These are phyloP conservation scores for Phialemonium atrogriseum DNA, from an alignment of 2,329 filamentous ascomycete genomes.

Conservation along the genomic window DNA sequence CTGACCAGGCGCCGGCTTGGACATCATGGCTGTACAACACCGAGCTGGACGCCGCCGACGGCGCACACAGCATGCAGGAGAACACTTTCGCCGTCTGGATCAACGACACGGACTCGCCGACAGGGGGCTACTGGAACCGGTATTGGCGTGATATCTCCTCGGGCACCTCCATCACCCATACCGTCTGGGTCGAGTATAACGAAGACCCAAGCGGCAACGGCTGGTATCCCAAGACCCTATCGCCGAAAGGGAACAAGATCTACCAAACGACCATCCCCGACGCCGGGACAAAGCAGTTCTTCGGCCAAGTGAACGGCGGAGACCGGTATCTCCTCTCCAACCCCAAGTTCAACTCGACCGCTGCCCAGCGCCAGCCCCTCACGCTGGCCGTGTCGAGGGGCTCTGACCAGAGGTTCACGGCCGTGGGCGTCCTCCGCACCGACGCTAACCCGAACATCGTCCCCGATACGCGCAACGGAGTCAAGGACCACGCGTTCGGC, in stretches of 20 bases:
- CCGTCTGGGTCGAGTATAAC: conserved; percentile 16
- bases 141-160: conserved; percentile 17
- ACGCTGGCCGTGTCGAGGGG: conserved; percentile 12
- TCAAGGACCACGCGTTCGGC: conserved; percentile 14
- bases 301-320: conserved; percentile 7
- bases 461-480: conserved; percentile 15
- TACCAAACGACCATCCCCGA: conserved; percentile 15
- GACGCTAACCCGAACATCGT: conserved; percentile 12
- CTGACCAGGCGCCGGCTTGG: conserved; percentile 12
- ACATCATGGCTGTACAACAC: conserved; percentile 14
- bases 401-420: conserved; percentile 5
- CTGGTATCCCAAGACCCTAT: conserved; percentile 14
- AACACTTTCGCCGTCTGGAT: conserved; percentile 15
- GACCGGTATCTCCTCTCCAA: conserved; percentile 12
- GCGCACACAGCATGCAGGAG: conserved; percentile 14
- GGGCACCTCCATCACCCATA: conserved; percentile 11
- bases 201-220: conserved; percentile 7
- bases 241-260: conserved; percentile 12
- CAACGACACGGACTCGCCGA: conserved; percentile 10
- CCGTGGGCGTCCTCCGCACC: conserved; percentile 13
- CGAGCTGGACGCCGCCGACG: conserved; percentile 10
- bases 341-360: conserved; percentile 10
- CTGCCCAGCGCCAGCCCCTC: conserved; percentile 11
- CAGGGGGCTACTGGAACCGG: conserved; percentile 15
- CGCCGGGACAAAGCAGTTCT: conserved; percentile 15